These are phyloP conservation scores for Leccinum barrowsii DNA, from an alignment of 768 basidiomycete species.

Conservation along the genomic window DNA sequence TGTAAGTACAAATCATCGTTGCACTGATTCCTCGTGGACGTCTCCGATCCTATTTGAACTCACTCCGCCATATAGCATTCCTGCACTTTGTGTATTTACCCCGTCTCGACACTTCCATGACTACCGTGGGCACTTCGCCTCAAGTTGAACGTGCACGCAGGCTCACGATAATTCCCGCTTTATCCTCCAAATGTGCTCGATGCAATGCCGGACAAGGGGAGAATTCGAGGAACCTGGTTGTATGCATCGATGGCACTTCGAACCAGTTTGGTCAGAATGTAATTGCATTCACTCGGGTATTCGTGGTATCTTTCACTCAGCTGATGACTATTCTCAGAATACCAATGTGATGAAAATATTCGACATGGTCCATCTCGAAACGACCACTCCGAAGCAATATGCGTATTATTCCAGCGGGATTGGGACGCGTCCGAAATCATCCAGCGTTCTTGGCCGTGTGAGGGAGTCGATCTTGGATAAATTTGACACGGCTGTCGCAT, in stretches of 20 bases:
- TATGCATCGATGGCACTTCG: no score
- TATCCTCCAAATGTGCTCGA: background rate
- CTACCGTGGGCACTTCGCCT: background rate
- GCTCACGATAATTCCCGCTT: background rate
- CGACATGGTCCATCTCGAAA: no score
- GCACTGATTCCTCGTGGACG: background rate
- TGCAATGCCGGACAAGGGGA: no score
- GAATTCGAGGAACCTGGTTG: no score
- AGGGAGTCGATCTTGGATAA: constrained; percentile 19
- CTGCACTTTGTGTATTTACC: background rate
- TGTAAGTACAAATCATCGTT: background rate
- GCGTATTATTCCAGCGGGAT: background rate
- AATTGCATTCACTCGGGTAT: no score
- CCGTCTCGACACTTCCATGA: background rate
- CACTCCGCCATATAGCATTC: background rate
- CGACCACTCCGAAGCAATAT: background rate
- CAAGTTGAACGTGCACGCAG: background rate
- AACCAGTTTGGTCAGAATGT: no score
- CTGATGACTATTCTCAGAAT: no score
- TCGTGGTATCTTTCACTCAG: no score
- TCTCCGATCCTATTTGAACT: background rate
- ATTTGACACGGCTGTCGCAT: background rate
- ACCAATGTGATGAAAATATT: no score
- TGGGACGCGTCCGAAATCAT: background rate
- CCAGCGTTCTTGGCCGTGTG: no score